Evolutionary conservation across 345 rosid species (phyloP).

Genomic region (Pistacia integerrima): DNA sequence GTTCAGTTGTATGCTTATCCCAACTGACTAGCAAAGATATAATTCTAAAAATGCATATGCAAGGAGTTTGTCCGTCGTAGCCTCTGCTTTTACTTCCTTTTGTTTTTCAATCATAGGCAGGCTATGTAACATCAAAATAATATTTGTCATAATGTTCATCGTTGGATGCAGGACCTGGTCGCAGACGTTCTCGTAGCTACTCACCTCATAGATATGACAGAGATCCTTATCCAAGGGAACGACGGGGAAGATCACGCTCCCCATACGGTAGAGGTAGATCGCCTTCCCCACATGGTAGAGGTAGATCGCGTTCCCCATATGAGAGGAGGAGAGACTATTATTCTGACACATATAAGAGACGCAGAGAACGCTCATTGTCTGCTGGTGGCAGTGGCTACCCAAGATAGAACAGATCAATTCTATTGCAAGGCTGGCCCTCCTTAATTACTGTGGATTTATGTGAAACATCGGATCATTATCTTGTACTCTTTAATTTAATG

Average conservation of each 20-base stretch:
- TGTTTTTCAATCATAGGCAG: not conserved
- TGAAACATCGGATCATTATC: not conserved
- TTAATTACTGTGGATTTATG: slow-evolving; percentile 6
- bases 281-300: slow-evolving; percentile 39
- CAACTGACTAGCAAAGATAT: not conserved
- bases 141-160: not conserved
- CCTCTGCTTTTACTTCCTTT: not conserved
- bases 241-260: slow-evolving; percentile 53
- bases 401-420: slow-evolving; percentile 16
- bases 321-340: slow-evolving; percentile 37
- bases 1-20: not conserved
- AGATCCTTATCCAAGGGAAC: slow-evolving; percentile 43
- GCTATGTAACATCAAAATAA: not conserved
- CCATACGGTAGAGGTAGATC: slow-evolving; percentile 38
- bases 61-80: not conserved
- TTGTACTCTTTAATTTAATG: no score
- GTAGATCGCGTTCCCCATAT: slow-evolving; percentile 43
- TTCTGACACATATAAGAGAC: slow-evolving; percentile 41
- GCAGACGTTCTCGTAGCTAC: slow-evolving; percentile 48
- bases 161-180: slow-evolving; percentile 37
- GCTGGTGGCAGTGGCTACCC: slow-evolving; percentile 28
- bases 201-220: slow-evolving; percentile 48
- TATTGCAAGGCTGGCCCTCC: not conserved
- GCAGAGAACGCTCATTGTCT: slow-evolving; percentile 36
- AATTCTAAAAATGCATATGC: not conserved